Evolutionary conservation across 2,329 filamentous ascomycete genomes (phyloP), one percentile per base, ranked within the genome.

Genomic region (Triangularia setosa): DNA sequence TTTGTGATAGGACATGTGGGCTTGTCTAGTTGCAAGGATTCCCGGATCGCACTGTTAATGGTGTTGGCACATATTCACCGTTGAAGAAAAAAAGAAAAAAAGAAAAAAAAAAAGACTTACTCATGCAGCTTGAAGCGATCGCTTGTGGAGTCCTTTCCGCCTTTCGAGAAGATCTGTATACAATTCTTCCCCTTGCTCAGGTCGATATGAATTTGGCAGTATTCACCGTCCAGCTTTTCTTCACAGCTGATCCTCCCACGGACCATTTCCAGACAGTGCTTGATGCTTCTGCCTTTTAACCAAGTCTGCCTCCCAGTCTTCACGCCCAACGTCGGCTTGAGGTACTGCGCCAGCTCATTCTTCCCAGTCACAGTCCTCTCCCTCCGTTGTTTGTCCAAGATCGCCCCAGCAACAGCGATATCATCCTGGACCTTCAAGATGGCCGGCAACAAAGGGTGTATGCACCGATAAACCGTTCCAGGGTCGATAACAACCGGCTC

Each of bases 121-220:
- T 73, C 72, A 67, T 90, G 87, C 23, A 96, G 75, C 1, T 79
- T 80, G 11, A 75, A 70, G 33, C 90, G 84, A 74, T 96, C 93
- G 60, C 78, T 73, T 0, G 92, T 97, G 54, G 92, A 94, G 69
- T 97, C 91, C 73, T 95, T 96, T 64, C 93, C 92, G 71, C 92
- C 95, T 74, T 97, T 97, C 9, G 92, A 96, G 73, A 95, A 97
- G 28, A 97, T 94, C 67, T 90, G 88, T 27, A 96, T 86, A 57
- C 81, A 84, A 0, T 82, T 73, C 1, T 64, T 73, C 16, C 78
- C 78, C 58, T 84, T 86, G 8, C 79, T 79, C 6, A 91, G 78
- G 72, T 96, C 87, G 44, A 97, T 79, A 71, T 97, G 93, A 28
- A 97, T 87, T 74, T 97, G 93, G 70, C 91, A 96, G 69, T 95